Conservation (phyloP, 192 early-diverging fungal genomes). For the Obelidium mucronatum region DNA sequence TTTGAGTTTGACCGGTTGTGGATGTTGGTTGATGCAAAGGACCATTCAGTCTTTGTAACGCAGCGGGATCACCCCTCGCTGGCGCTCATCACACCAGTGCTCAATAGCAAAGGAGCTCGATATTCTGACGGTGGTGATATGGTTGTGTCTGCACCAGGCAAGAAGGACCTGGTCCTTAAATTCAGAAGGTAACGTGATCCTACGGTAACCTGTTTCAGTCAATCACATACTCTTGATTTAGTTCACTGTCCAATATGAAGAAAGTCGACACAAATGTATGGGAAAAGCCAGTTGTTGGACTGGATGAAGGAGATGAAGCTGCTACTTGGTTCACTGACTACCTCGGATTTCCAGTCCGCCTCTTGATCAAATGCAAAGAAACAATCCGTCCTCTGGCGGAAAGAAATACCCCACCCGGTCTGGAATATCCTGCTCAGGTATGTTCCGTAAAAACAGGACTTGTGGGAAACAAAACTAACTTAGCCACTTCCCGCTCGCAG, state of each 20-base stretch:
- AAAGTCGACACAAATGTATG: slow-evolving; percentile 34
- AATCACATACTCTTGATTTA: too few species aligned
- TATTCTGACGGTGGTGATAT: slow-evolving; percentile 44
- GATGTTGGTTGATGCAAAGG: slow-evolving; percentile 37
- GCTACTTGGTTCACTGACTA: slow-evolving; percentile 61
- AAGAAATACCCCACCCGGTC: slow-evolving; percentile 53
- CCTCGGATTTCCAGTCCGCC: slow-evolving; percentile 47
- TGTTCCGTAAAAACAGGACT: too few species aligned
- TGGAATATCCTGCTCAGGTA: slow-evolving; percentile 29
- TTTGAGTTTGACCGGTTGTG: slow-evolving; percentile 56
- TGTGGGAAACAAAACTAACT: too few species aligned
- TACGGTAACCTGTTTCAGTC: not conserved
- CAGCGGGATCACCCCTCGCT: slow-evolving; percentile 47
- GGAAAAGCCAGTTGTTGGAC: slow-evolving; percentile 45
- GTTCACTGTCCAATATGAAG: not conserved
- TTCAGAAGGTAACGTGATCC: slow-evolving; percentile 3
- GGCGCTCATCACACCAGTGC: slow-evolving; percentile 39
- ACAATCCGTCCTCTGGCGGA: slow-evolving; percentile 43
- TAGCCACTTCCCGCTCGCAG: too few species aligned
- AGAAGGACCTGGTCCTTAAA: slow-evolving; percentile 25
- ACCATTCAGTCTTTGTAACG: slow-evolving; percentile 30
- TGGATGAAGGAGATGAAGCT: slow-evolving; percentile 72
- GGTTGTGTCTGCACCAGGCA: slow-evolving; percentile 44
- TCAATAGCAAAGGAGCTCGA: slow-evolving; percentile 7
- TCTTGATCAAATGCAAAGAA: slow-evolving; percentile 59